Percentiles rank a stretch among this genome's conserved stretches.
These are phyloP conservation scores for Balansia obtecta DNA, from an alignment of 2,329 filamentous ascomycete species.

Conservation along the genomic window DNA sequence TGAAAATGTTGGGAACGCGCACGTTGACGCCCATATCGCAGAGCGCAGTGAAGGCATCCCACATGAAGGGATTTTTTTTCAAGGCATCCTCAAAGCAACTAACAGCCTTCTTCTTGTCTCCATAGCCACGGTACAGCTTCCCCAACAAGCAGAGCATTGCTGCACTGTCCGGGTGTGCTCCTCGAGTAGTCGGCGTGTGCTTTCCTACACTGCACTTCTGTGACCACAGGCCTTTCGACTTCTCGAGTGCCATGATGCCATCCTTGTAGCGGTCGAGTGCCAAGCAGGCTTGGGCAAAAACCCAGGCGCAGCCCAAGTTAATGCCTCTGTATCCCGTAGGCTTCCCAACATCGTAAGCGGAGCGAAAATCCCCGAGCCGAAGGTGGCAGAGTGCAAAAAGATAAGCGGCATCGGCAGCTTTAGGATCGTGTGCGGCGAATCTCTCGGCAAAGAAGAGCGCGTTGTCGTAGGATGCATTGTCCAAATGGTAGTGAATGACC, in stretches of 20 bases:
- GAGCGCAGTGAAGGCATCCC: slow-evolving; percentile 86
- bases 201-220: slow-evolving; percentile 68
- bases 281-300: slow-evolving; percentile 83
- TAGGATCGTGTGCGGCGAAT: slow-evolving; percentile 70
- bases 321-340: slow-evolving; percentile 54
- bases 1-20: slow-evolving; percentile 78
- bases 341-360: slow-evolving; percentile 75
- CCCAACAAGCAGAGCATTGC: slow-evolving; percentile 75
- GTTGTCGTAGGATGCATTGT: slow-evolving; percentile 81
- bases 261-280: slow-evolving; percentile 67
- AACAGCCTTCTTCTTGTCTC: slow-evolving; percentile 72
- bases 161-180: slow-evolving; percentile 69
- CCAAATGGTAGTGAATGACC: slow-evolving; percentile 58
- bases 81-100: slow-evolving; percentile 80
- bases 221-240: slow-evolving; percentile 63
- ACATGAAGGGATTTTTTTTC: slow-evolving; percentile 89
- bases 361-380: slow-evolving; percentile 68
- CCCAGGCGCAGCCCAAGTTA: slow-evolving; percentile 78
- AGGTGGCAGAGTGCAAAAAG: slow-evolving; percentile 77
- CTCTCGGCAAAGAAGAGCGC: slow-evolving; percentile 89
- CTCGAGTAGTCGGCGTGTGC: slow-evolving; percentile 65
- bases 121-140: slow-evolving; percentile 74
- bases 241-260: slow-evolving; percentile 74
- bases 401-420: slow-evolving; percentile 68
- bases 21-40: slow-evolving; percentile 80